Percentiles rank a stretch among this genome's conserved stretches.
These are phyloP conservation scores for Fonsecaea multimorphosa DNA, from an alignment of 2,329 filamentous ascomycete genomes.

Conservation along the genomic window DNA sequence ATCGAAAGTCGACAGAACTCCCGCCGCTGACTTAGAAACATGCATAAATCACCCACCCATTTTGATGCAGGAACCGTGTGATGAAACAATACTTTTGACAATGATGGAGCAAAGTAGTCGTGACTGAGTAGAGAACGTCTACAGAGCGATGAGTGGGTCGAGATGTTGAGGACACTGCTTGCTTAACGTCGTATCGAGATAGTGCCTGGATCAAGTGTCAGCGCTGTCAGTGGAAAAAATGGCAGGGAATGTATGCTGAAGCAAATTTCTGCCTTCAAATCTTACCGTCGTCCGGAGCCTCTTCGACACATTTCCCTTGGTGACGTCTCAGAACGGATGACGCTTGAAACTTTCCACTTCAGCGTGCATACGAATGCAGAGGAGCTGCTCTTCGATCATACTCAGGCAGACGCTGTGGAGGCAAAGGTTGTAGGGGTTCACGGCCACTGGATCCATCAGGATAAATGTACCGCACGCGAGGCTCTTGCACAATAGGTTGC, in stretches of 20 bases:
- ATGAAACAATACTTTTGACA: constrained; percentile 5
- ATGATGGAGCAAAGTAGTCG: not conserved
- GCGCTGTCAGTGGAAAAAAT: constrained; percentile 1
- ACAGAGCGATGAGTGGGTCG: not conserved
- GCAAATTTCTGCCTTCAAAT: constrained; percentile 5
- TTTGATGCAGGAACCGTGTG: not conserved
- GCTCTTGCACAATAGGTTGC: constrained; percentile 21
- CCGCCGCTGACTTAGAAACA: not conserved
- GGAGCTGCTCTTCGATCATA: constrained; percentile 22
- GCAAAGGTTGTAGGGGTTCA: constrained; percentile 22
- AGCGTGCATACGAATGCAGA: constrained; percentile 21
- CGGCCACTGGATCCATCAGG: constrained; percentile 12
- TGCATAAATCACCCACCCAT: not conserved
- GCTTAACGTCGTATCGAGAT: not conserved
- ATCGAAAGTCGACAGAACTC: not conserved
- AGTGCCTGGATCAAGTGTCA: not conserved
- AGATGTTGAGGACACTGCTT: not conserved
- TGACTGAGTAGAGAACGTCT: constrained; percentile 1
- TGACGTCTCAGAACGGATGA: not conserved
- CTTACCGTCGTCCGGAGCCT: constrained; percentile 19
- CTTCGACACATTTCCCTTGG: not conserved
- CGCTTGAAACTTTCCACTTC: not conserved
- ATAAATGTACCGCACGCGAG: constrained; percentile 24
- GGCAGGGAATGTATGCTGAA: not conserved
- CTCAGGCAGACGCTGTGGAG: constrained; percentile 24